phyloP scores from a whole-genome alignment of 2,329 filamentous ascomycete genomes.

The Microsporum audouinii region DNA sequence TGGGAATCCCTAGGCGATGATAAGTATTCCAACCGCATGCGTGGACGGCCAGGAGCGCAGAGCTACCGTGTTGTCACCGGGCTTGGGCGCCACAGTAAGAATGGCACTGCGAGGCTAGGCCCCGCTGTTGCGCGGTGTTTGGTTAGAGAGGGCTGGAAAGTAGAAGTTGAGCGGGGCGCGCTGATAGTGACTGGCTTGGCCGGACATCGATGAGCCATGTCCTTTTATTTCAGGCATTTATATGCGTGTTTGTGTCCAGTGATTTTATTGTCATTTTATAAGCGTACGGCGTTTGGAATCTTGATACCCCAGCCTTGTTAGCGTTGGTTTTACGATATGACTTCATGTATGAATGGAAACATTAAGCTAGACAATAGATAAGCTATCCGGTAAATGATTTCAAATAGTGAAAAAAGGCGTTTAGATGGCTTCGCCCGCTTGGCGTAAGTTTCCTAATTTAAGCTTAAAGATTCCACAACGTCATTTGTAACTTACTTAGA shows the following conservation, averaged over 20 bases:
- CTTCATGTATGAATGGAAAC: background rate
- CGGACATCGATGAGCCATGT: conserved; percentile 17
- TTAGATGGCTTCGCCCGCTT: background rate
- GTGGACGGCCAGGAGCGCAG: conserved; percentile 41
- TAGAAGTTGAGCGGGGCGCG: conserved; percentile 59
- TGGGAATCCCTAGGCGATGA: conserved; percentile 62
- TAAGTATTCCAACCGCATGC: conserved; percentile 39
- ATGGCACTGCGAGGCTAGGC: conserved; percentile 63
- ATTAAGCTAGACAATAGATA: background rate
- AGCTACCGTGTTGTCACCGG: conserved; percentile 72
- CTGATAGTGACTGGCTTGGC: conserved; percentile 55
- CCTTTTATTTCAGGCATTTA: background rate
- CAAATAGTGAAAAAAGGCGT: background rate
- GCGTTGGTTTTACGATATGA: background rate
- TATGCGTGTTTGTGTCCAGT: background rate
- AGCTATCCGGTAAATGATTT: background rate
- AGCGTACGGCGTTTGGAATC: background rate
- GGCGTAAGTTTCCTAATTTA: background rate
- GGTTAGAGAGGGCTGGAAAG: conserved; percentile 68
- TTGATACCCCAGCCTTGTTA: background rate
- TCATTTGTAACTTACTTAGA: background rate
- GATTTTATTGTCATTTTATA: background rate
- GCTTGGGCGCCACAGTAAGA: conserved; percentile 62
- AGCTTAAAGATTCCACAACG: background rate
- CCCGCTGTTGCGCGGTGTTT: conserved; percentile 69